These are phyloP conservation scores for Fallopia convolvulus DNA, from an alignment of 148 eudicot species.

Conservation along the genomic window DNA sequence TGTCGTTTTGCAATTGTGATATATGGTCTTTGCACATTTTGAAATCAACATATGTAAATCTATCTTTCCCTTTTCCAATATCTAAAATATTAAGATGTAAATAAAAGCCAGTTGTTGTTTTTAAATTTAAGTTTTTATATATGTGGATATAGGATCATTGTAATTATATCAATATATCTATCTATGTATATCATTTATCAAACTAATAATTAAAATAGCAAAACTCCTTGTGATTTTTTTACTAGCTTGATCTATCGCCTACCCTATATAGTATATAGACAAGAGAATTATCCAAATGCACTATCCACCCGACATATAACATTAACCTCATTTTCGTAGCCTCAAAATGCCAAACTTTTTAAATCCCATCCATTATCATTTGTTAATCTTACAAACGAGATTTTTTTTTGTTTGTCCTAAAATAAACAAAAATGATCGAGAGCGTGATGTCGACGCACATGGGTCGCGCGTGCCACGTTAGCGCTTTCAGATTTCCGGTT, in stretches of 20 bases:
- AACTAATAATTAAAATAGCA: not conserved
- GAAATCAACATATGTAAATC: too few species aligned
- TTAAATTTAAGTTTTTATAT: too few species aligned
- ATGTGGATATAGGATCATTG: too few species aligned
- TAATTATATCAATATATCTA: too few species aligned
- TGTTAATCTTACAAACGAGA: not conserved
- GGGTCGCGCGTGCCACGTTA: slow-evolving; percentile 2
- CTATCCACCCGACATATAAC: not conserved
- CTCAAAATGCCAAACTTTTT: not conserved
- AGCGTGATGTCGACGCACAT: slow-evolving; percentile 24
- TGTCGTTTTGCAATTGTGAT: too few species aligned
- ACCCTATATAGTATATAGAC: not conserved
- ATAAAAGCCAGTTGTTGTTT: too few species aligned
- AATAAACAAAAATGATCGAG: not conserved
- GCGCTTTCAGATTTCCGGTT: not conserved
- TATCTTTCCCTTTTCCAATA: too few species aligned
- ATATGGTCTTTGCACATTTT: too few species aligned
- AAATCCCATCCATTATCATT: too few species aligned
- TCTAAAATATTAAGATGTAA: too few species aligned
- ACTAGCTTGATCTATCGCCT: not conserved
- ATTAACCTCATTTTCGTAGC: not conserved
- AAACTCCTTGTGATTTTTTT: not conserved
- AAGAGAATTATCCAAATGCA: not conserved
- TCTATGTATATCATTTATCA: not conserved
- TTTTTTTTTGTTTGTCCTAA: not conserved